Percentiles rank a stretch among this genome's conserved stretches.
These are phyloP conservation scores for Yamagishiella unicocca DNA, from an alignment of 139 green algal species.

Conservation along the genomic window DNA sequence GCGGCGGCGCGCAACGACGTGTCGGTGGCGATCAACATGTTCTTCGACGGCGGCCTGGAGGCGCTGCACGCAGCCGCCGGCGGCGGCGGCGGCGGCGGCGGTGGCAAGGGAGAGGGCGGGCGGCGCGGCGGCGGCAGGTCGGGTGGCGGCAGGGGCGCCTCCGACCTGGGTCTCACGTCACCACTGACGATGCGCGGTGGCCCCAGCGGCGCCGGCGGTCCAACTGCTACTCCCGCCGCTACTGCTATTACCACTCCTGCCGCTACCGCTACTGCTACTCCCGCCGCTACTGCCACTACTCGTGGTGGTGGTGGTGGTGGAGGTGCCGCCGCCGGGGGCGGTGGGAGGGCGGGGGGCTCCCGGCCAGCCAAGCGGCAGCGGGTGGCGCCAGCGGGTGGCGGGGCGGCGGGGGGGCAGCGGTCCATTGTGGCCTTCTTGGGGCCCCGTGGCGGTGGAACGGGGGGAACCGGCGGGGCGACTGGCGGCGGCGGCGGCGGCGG, in stretches of 20 bases:
- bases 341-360: not conserved
- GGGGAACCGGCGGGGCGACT: not conserved
- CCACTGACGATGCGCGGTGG: no score
- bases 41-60: conserved; percentile 48
- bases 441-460: not conserved
- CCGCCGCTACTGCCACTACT: not conserved
- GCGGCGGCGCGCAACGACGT: conserved; percentile 43
- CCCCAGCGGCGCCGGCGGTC: not conserved
- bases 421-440: conserved; percentile 48
- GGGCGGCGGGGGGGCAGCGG: not conserved
- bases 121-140: not conserved
- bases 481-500: not conserved
- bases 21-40: conserved; percentile 52
- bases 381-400: not conserved
- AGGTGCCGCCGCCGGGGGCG: not conserved
- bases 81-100: not conserved
- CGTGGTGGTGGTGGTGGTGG: not conserved
- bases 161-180: no score
- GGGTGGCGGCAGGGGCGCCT: not conserved
- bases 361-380: conserved; percentile 3
- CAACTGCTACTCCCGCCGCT: not conserved
- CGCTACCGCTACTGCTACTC: not conserved
- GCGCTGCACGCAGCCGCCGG: not conserved
- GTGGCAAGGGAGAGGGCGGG: not conserved
- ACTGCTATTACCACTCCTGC: not conserved